phyloP scores from a whole-genome alignment of 2,329 filamentous ascomycete species.

The Diaporthe citrichinensis region DNA sequence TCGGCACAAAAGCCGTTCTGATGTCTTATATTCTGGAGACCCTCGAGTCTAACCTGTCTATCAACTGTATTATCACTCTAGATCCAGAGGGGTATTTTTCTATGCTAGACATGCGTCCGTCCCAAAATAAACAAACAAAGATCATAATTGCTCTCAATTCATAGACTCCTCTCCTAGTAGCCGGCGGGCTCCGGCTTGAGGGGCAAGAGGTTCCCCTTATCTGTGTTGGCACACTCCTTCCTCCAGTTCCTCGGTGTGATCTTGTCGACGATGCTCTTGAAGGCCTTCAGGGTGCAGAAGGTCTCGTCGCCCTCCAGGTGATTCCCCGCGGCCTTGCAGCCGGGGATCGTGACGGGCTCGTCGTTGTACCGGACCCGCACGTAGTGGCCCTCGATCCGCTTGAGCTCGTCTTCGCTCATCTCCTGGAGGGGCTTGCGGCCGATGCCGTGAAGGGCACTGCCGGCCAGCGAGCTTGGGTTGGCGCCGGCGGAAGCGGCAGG shows the following conservation, averaged over 20 bases:
- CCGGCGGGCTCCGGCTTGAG: slow-evolving; percentile 66
- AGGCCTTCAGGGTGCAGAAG: slow-evolving; percentile 92
- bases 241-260: slow-evolving; percentile 88
- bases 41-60: slow-evolving; percentile 11
- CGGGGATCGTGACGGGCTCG: slow-evolving; percentile 82
- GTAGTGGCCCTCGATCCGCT: slow-evolving; percentile 80
- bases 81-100: slow-evolving; percentile 9
- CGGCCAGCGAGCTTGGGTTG: slow-evolving; percentile 47
- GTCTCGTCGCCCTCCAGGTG: slow-evolving; percentile 89
- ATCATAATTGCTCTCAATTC: not conserved
- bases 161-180: slow-evolving; percentile 49
- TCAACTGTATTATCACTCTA: not conserved
- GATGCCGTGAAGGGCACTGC: slow-evolving; percentile 61
- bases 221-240: slow-evolving; percentile 62
- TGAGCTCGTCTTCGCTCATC: slow-evolving; percentile 70
- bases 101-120: not conserved
- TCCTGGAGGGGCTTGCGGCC: slow-evolving; percentile 71
- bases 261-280: slow-evolving; percentile 93
- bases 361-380: slow-evolving; percentile 96
- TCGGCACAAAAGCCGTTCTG: not conserved
- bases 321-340: slow-evolving; percentile 81
- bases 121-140: not conserved
- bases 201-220: slow-evolving; percentile 60
- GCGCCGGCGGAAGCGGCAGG: slow-evolving; percentile 32
- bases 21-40: not conserved